These are phyloP conservation scores for Galium porrigens DNA, from an alignment of 305 asterid genomes.

Conservation along the genomic window DNA sequence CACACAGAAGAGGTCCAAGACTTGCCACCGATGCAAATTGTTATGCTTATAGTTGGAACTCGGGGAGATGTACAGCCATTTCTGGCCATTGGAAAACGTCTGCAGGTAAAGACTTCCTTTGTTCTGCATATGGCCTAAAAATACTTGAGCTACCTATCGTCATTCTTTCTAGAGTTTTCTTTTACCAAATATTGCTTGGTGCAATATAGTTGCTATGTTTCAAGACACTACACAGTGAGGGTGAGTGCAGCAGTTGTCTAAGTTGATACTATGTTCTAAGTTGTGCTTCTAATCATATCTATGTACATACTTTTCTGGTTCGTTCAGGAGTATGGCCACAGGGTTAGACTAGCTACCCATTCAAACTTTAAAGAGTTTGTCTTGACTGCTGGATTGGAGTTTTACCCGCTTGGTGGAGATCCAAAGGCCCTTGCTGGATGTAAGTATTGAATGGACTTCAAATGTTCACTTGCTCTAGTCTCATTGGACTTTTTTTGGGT, in stretches of 20 bases:
- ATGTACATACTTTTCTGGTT: constrained; percentile 1
- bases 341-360: constrained; percentile 82
- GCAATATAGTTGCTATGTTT: background rate
- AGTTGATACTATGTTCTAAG: too few species aligned
- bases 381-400: constrained; percentile 71
- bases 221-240: background rate
- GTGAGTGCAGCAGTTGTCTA: constrained; percentile 2
- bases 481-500: background rate
- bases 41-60: constrained; percentile 88
- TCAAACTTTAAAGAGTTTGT: constrained; percentile 75
- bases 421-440: constrained; percentile 91
- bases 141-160: background rate
- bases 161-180: background rate
- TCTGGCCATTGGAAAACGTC: constrained; percentile 72
- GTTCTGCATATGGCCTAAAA: background rate
- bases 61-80: constrained; percentile 96
- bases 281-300: background rate
- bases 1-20: constrained; percentile 25
- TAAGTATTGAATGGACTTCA: constrained; percentile 27
- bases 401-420: constrained; percentile 83
- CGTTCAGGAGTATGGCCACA: constrained; percentile 67
- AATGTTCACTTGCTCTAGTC: background rate
- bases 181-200: background rate
- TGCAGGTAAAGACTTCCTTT: constrained; percentile 41
- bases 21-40: constrained; percentile 69